Base-by-base conservation (phyloP, 202 grass and related monocot species). In the Setaria viridis region DNA sequence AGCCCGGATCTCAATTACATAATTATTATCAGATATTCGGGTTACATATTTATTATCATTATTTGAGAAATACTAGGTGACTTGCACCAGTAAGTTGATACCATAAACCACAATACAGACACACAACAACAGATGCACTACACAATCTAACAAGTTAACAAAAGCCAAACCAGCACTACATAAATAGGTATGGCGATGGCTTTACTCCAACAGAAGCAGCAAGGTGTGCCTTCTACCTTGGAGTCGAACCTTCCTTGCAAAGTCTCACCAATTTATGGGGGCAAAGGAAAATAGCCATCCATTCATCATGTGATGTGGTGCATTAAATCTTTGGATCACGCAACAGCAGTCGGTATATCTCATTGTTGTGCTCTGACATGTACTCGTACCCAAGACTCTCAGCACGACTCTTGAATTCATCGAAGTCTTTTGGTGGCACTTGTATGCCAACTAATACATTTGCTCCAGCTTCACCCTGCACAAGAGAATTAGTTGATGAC, bases 381-480 rank as follows among this genome's bases (percentile, higher is more conserved):
- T 97, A 99, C 67, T 99, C 94, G 0, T 90, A 97, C n/a, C 97
- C 93, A 47, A 99, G 88, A 89, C 74, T 87, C 19, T 94, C 77
- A 64, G 89, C 85, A 4, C 72, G 82, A 20, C 2, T 81, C 70
- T 11, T 72, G 80, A 97, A 99, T 88, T 97, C 94, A 49, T 90
- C 37, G 0, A 93, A 34, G 5, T 99, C 97, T 46, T 93, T 85
- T 1, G 79, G 76, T 8, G 88, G 90, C 41, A 97, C 92, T 91
- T 97, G 97, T 77, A 94, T 92, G 59, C 92, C 97, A 53, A 97
- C 97, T 63, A 99, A 89, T 5, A 99, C 97, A 67, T 99, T 94
- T 62, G 94, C 94, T 84, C 97, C 97, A 0, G 80, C 2, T 69
- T 85, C 94, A 48, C 97, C 97, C 97, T 99, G 88, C 70, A 79